Evolutionary conservation across 2,329 filamentous ascomycete genomes (phyloP), one percentile per base, ranked within the genome.

Genomic region (Phyllosticta citriasiana): DNA sequence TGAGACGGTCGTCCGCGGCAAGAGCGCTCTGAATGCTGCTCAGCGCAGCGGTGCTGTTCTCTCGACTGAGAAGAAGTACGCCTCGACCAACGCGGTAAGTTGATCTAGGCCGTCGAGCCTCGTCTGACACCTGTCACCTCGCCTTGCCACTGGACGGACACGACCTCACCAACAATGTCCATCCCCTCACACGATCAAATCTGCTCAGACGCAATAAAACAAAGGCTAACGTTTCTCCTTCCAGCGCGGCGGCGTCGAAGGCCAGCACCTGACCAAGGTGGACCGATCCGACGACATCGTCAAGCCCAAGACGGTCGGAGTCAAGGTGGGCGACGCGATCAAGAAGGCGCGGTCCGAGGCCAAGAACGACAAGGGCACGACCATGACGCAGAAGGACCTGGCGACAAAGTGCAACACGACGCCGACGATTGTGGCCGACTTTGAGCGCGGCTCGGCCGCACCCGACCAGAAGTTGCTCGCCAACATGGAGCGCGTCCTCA

Each of bases 221-320:
- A 2, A 2, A 66, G 78, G 73, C 80, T 65, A 77, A 80, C 70
- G 81, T 27, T 2, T 16, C 52, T 58, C 25, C 27, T 16, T n/a
- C 47, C 47, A 64, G 53, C 47, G 77, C 63, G 79, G 78, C 64
- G 81, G 73, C 59, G 70, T 81, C 67, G 93, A 97, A 78, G 94
- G 94, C 69, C 94, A 99, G 79, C 92, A 90, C 73, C 83, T 97
- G 66, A 97, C 94, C 67, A 97, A 97, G 82, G 92, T 99, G 76
- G 94, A 97, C 82, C 92, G 93, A 68, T 87, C 86, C 74, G 92
- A 97, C 81, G 94, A 97, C 74, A 96, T 97, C 78, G 88, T 97
- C 78, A 96, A 96, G 81, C 92, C 91, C 72, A 96, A 96, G 80
- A 95, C 91, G 55, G 82, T 76, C 63, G 91, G 91, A 73, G 82